A percentile compares a stretch with the other conserved stretches of the same genome.
phyloP scores from a whole-genome alignment of 73 alveolate genomes.

The Breviolum minutum region DNA sequence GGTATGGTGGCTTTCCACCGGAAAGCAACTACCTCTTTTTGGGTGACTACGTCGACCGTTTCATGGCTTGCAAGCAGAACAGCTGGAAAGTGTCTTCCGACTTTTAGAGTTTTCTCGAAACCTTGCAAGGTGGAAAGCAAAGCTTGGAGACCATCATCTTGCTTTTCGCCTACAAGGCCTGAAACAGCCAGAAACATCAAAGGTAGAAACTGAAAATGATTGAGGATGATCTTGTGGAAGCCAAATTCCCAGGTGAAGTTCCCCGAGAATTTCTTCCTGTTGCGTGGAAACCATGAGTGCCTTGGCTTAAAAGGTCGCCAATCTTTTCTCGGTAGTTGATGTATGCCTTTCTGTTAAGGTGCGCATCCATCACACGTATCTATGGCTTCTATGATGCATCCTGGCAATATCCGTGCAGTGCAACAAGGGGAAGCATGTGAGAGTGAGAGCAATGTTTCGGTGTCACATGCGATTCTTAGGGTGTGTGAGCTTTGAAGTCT shows the following conservation, averaged over 20 bases:
- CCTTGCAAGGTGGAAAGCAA: constrained; percentile 97
- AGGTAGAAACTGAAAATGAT: constrained; percentile 34
- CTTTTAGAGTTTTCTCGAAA: background rate
- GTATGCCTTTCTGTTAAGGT: constrained; percentile 96
- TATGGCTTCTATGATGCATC: constrained; percentile 99
- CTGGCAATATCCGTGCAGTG: constrained; percentile 95
- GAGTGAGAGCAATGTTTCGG: too few relatives aligned
- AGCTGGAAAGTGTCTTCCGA: background rate
- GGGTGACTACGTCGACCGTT: constrained; percentile 99
- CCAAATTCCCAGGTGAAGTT: constrained; percentile 95
- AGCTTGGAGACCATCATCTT: constrained; percentile 96
- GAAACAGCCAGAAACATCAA: constrained; percentile 41
- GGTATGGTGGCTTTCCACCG: constrained; percentile 98
- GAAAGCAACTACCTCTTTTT: constrained; percentile 98
- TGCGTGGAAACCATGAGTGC: constrained; percentile 98
- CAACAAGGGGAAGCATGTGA: too few relatives aligned
- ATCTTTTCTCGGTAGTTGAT: background rate
- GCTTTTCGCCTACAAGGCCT: constrained; percentile 97
- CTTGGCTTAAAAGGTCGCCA: background rate
- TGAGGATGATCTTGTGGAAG: background rate
- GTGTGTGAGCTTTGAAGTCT: constrained; percentile 98
- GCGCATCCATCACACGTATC: constrained; percentile 99
- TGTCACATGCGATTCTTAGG: constrained; percentile 85
- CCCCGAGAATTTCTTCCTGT: constrained; percentile 97
- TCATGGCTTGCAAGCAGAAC: constrained; percentile 3